phyloP scores from a whole-genome alignment of 1,284 basidiomycete genomes.

The Stereum hirsutum region DNA sequence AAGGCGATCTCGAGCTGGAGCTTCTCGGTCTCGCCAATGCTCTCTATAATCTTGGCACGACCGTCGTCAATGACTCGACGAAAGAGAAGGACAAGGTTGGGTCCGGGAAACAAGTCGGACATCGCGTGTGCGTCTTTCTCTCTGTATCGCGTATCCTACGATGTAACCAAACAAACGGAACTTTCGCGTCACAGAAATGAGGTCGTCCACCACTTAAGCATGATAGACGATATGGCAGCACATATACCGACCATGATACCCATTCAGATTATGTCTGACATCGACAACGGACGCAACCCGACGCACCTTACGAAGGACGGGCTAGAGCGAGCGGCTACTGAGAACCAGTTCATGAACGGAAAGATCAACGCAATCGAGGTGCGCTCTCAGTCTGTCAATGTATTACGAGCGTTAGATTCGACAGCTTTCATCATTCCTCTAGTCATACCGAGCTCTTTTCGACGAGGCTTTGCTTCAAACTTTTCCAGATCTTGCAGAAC shows the following conservation, averaged over 20 bases:
- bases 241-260: slow-evolving; percentile 56
- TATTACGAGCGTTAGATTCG: neutral
- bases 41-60: slow-evolving; percentile 69
- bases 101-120: slow-evolving; percentile 60
- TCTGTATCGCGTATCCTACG: slow-evolving; percentile 1
- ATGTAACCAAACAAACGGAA: slow-evolving; percentile 1
- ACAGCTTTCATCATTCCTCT: neutral
- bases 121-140: slow-evolving; percentile 50
- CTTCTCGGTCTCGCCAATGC: slow-evolving; percentile 63
- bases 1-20: slow-evolving; percentile 71
- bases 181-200: slow-evolving; percentile 42
- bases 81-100: slow-evolving; percentile 64
- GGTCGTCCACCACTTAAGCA: slow-evolving; percentile 52
- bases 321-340: slow-evolving; percentile 70
- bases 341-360: slow-evolving; percentile 87
- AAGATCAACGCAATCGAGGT: slow-evolving; percentile 72
- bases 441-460: slow-evolving; percentile 50
- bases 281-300: slow-evolving; percentile 72
- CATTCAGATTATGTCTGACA: slow-evolving; percentile 61
- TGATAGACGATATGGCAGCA: slow-evolving; percentile 57
- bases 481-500: slow-evolving; percentile 45
- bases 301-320: slow-evolving; percentile 71
- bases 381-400: slow-evolving; percentile 15
- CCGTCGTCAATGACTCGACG: slow-evolving; percentile 68
- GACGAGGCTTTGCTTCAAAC: slow-evolving; percentile 49